Evolutionary conservation across 1,284 basidiomycete species (phyloP).

Genomic region (Ustilago sp.): DNA sequence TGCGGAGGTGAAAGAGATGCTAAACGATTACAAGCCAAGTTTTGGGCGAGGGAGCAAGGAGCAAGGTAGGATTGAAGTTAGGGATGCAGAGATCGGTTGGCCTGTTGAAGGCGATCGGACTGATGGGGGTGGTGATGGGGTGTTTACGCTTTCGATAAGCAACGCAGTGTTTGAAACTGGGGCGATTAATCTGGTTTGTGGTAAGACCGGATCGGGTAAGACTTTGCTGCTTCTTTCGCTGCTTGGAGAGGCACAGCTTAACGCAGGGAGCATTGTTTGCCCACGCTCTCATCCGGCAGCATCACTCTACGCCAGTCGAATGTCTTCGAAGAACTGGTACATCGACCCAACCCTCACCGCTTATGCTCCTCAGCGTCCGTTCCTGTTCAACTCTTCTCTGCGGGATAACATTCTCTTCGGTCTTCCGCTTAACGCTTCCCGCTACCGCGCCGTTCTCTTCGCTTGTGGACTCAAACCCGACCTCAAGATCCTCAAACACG

Average conservation of each 20-base stretch:
- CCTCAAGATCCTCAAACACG: constrained; percentile 78
- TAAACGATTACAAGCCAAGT: constrained; percentile 2
- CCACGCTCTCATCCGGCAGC: constrained; percentile 43
- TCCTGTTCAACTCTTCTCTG: constrained; percentile 86
- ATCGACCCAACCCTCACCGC: constrained; percentile 71
- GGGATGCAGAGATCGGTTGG: constrained; percentile 33
- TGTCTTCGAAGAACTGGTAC: constrained; percentile 15
- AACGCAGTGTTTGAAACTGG: constrained; percentile 25
- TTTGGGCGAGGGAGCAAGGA: neutral
- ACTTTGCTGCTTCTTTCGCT: constrained; percentile 59
- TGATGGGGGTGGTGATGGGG: neutral
- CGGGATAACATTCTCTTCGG: constrained; percentile 73
- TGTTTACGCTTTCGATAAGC: constrained; percentile 31
- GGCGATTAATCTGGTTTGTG: constrained; percentile 45
- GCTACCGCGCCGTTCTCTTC: constrained; percentile 67
- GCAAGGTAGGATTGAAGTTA: constrained; percentile 13
- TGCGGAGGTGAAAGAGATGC: constrained; percentile 76
- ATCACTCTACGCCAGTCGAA: constrained; percentile 11
- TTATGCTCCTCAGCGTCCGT: constrained; percentile 85
- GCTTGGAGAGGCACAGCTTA: constrained; percentile 60
- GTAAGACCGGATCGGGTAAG: constrained; percentile 68
- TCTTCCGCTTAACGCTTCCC: constrained; percentile 72
- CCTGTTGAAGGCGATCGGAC: constrained; percentile 12
- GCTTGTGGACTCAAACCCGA: constrained; percentile 72
- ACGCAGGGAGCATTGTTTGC: constrained; percentile 51